Conservation (phyloP, 2,329 filamentous ascomycete genomes). For the Ophiostoma piceae region DNA sequence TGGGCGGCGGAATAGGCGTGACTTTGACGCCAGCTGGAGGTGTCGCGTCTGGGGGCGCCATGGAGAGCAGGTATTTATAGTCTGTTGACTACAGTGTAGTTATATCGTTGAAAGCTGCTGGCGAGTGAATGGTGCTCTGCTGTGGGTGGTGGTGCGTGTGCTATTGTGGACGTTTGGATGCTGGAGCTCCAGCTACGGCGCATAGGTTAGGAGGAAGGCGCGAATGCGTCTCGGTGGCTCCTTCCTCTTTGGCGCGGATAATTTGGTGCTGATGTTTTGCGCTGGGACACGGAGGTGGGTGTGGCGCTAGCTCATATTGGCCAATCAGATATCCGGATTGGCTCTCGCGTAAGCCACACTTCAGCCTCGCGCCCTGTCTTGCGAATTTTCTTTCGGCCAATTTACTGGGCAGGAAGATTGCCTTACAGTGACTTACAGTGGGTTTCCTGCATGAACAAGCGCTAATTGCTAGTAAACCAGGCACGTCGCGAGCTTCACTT, state of each 20-base stretch:
- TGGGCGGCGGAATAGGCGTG: conserved; percentile 28
- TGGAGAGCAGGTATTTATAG: not conserved
- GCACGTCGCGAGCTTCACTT: conserved; percentile 21
- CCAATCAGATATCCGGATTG: conserved; percentile 10
- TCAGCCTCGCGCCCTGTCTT: conserved; percentile 25
- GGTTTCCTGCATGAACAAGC: conserved; percentile 10
- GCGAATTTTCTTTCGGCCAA: conserved; percentile 7
- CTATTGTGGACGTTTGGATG: not conserved
- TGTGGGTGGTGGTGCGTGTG: not conserved
- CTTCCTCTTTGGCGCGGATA: conserved; percentile 13
- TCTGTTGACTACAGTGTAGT: not conserved
- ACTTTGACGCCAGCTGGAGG: conserved; percentile 23
- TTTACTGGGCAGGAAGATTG: not conserved
- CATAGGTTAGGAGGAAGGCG: conserved; percentile 18
- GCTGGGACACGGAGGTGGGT: conserved; percentile 15
- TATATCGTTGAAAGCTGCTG: not conserved
- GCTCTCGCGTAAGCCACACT: conserved; percentile 24
- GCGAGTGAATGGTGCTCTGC: not conserved
- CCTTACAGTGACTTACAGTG: conserved; percentile 4
- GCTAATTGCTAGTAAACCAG: not conserved
- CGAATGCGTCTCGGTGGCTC: conserved; percentile 15
- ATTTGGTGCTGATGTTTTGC: conserved; percentile 7
- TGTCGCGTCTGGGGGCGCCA: not conserved
- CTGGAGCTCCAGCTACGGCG: not conserved
- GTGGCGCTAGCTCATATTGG: conserved; percentile 20